Percentiles rank a stretch among this genome's conserved stretches.
phyloP scores from a whole-genome alignment of 495 filamentous ascomycete species.

The Annulohypoxylon bovei region DNA sequence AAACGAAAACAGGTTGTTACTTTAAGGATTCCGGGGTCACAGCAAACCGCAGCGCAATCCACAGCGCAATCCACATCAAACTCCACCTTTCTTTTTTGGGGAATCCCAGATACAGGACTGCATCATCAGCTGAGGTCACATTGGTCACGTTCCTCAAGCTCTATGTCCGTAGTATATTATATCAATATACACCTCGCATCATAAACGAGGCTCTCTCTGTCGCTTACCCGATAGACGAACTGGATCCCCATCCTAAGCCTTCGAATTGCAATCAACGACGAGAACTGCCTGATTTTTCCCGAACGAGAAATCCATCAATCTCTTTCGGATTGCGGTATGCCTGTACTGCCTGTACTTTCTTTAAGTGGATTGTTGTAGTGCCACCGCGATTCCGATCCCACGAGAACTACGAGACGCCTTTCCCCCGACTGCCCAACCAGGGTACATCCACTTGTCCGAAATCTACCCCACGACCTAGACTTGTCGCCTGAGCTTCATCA shows the following conservation, averaged over 20 bases:
- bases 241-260: background rate
- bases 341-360: background rate
- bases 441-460: constrained; percentile 55
- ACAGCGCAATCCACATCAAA: background rate
- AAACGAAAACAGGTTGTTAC: constrained; percentile 26
- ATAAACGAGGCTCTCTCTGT: constrained; percentile 25
- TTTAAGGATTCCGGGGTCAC: constrained; percentile 27
- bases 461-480: constrained; percentile 44
- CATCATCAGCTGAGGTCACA: constrained; percentile 40
- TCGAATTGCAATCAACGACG: constrained; percentile 18
- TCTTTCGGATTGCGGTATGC: constrained; percentile 28
- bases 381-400: constrained; percentile 26
- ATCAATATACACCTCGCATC: constrained; percentile 30
- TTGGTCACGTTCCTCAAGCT: constrained; percentile 38
- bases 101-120: constrained; percentile 7
- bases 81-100: constrained; percentile 19
- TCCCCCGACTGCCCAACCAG: constrained; percentile 51
- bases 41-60: background rate
- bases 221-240: constrained; percentile 24
- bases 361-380: constrained; percentile 21
- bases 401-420: constrained; percentile 33
- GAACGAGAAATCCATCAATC: constrained; percentile 12
- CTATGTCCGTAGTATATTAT: constrained; percentile 29
- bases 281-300: background rate
- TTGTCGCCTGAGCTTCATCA: constrained; percentile 25